phyloP scores from a whole-genome alignment of 1,284 basidiomycete genomes.

The Anthracocystis walkeri region DNA sequence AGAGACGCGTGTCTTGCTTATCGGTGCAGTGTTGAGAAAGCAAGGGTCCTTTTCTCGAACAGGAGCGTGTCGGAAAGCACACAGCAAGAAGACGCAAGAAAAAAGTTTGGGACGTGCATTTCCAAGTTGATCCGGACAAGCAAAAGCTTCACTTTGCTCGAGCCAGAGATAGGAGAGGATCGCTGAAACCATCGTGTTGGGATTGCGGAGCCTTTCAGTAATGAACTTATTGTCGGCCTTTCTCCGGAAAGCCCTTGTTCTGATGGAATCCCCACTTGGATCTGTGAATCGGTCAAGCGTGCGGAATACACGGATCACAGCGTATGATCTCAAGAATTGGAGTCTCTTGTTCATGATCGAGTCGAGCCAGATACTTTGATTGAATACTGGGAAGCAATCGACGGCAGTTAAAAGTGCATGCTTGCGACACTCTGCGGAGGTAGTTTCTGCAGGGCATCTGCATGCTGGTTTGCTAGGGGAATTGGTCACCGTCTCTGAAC shows the following conservation, averaged over 20 bases:
- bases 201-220: too few species aligned
- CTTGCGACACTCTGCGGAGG: background rate
- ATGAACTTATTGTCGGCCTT: background rate
- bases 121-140: background rate
- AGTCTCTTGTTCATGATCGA: background rate
- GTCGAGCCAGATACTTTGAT: background rate
- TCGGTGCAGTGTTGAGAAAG: slow-evolving; percentile 1
- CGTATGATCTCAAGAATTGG: background rate
- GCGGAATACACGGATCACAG: background rate
- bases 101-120: background rate
- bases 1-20: background rate
- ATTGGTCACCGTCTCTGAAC: background rate
- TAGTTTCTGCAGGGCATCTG: background rate
- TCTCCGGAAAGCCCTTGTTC: background rate
- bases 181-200: too few species aligned
- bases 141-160: background rate
- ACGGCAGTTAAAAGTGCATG: background rate
- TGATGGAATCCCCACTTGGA: background rate
- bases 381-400: too few species aligned
- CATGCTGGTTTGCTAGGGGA: background rate
- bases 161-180: too few species aligned
- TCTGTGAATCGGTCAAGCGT: background rate
- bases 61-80: background rate
- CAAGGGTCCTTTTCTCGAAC: background rate
- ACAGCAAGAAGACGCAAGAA: background rate